Base-by-base conservation (phyloP, 768 basidiomycete genomes). In the Tulasnella sp. region DNA sequence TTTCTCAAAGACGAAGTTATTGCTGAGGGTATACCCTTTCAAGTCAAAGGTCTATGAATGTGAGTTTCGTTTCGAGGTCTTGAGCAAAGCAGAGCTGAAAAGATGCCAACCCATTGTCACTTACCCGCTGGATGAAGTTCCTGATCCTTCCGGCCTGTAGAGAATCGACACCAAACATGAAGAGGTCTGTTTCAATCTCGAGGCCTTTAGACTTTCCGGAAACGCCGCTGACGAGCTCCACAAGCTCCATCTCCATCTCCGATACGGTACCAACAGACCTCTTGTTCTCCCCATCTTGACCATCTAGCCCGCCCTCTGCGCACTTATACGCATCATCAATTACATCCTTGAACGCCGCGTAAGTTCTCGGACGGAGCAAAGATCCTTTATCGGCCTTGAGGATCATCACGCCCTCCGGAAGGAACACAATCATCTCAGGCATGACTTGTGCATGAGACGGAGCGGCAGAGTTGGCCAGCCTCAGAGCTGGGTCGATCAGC, bases 401-500 rank as follows among this genome's bases (percentile, higher is more conserved):
- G 25, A 81, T 73, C n/a, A 69, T 63, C 0, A n/a, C 31, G 25
- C 68, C 71, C 50, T 61, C 69, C 22, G 78, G 76, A 8, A 82
- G 68, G 58, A 80, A 69, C 17, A 74, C 73, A 24, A 82, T 66
- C 65, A 78, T 76, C 61, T 82, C 80, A 0, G 73, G 72, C 0
- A 75, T 67, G 21, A 82, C 69, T 15, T 76, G 72, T 1, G 80
- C 79, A 62, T 81, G 80, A 1, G 74, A 73, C 0, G 80, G 80
- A 3, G 80, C 78, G 1, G 73, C 67, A 0, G 69, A 68, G 62
- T 81, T 82, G 30, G 79, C 79, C n/a, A 73, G 68, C 12, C 74
- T 74, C 57, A 81, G 65, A 9, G 74, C 74, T 3, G 79, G 74
- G 67, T 72, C 70, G 60, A 78, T 62, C 25, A 71, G 65, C 45